Evolutionary conservation across 495 filamentous ascomycete species (phyloP), one percentile per base, ranked within the genome.

Genomic region (Neurospora sp.): DNA sequence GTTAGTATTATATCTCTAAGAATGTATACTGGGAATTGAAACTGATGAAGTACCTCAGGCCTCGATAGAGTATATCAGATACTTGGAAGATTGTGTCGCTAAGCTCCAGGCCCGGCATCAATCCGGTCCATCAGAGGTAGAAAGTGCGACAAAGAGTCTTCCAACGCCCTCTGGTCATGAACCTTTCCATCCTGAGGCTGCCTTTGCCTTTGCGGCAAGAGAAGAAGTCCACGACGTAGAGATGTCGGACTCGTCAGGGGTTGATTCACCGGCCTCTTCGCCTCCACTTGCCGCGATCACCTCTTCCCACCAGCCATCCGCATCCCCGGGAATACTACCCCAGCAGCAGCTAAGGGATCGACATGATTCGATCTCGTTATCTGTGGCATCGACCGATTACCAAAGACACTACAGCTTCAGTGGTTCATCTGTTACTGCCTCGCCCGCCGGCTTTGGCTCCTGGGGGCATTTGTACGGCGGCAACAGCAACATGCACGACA

Each of bases 1-100:
- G 96, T 96, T 82, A 72, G 85, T 81, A 66, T 39, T 14, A 35
- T 20, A 69, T 37, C 0, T 3, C 11, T 18, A 20, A 66, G 35
- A 48, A 70, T 44, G 71, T 42, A 66, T 2, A 74, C 69, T 71
- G 20, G 71, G 41, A 40, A 31, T 44, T 18, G 31, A 38, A 72
- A 12, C 40, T 76, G 14, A 76, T 70, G 3, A 22, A 59, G 7
- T 35, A 35, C 16, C 9, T 27, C 71, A 97, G 94, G 92, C 96
- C 22, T 96, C 93, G 75, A 98, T 99, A 76, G 96, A 98, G 76
- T 98, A 99, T 78, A 90, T 98, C 72, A 92, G 92, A 73, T 99
- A 99, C 77, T 88, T 99, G 2, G 93, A 99, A 78, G 89, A 92
- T 79, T 98, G 96, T 79, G 90, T 98, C 31, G 79, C 86, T 16